Percentiles rank a stretch among this genome's conserved stretches.
Evolutionary conservation across 2,329 filamentous ascomycete species (phyloP).

Genomic region (Alternaria ventricosa): DNA sequence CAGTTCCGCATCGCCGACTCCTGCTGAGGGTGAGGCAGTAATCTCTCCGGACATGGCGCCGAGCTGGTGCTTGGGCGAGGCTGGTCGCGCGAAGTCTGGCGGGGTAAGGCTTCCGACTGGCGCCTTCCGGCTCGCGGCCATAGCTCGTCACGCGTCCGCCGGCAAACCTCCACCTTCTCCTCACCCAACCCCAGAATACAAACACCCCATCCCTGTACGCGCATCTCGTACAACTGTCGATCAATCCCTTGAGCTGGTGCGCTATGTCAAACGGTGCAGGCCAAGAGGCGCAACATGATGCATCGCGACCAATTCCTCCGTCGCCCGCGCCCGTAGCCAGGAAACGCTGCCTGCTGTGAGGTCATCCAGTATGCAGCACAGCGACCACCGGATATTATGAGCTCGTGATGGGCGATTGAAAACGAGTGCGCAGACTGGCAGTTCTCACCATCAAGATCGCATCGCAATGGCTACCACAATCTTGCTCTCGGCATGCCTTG

Average conservation of each 20-base stretch:
- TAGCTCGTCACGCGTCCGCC: background rate
- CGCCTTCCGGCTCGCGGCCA: background rate
- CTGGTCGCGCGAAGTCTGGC: background rate
- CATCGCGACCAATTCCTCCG: slow-evolving; percentile 10
- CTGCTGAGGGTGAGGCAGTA: background rate
- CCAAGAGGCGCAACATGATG: slow-evolving; percentile 7
- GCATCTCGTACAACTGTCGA: background rate
- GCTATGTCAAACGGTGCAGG: background rate
- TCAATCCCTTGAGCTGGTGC: background rate
- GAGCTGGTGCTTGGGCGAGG: background rate
- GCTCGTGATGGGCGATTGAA: background rate
- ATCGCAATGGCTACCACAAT: background rate
- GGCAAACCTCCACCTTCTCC: slow-evolving; percentile 5
- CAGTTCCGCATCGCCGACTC: background rate
- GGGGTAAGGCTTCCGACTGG: background rate
- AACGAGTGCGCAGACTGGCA: no score
- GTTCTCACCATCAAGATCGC: background rate
- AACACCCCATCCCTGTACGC: background rate
- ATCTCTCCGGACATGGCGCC: background rate
- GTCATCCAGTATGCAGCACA: background rate
- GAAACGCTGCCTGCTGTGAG: background rate
- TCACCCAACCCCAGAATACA: background rate
- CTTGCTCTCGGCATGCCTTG: slow-evolving; percentile 8
- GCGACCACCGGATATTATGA: background rate
- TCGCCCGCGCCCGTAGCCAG: background rate